Percentiles rank a stretch among this genome's conserved stretches.
Conservation (phyloP, 306 rosid species). For the Malus domestica region ASM211411v1 NC_041792.1:6433001-6433500, state of each 20-base stretch:
- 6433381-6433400: neutral
- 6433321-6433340: constrained; percentile 82
- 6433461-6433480: neutral
- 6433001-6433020: neutral
- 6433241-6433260: neutral
- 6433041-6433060: too few species aligned
- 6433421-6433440: neutral
- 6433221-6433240: neutral
- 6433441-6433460: neutral
- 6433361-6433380: neutral
- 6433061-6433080: too few species aligned
- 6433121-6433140: neutral
- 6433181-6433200: neutral
- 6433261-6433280: neutral
- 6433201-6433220: neutral
- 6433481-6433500: neutral
- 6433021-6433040: neutral
- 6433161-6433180: neutral
- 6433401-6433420: neutral
- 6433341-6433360: constrained; percentile 10
- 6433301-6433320: constrained; percentile 97
- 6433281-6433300: constrained; percentile 41
- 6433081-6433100: neutral
- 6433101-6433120: neutral
- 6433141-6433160: neutral